Evolutionary conservation across 2,329 filamentous ascomycete genomes (phyloP).

Genomic region (Penicillium sclerotigenum): DNA sequence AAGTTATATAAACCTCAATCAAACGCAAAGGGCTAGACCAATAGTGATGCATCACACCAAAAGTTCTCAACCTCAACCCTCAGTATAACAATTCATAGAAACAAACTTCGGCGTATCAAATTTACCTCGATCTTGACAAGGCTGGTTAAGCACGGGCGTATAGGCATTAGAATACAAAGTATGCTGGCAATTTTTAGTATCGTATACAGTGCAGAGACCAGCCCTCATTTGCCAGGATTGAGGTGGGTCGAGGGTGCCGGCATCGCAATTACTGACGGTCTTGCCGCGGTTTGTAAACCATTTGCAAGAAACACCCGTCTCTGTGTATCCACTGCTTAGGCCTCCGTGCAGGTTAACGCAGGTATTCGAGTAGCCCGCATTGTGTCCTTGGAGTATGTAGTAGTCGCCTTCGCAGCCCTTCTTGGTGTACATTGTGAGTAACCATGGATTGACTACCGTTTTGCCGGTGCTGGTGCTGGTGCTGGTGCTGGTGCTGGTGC

Average conservation of each 20-base stretch:
- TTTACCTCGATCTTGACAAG: neutral
- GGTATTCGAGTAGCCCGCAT: neutral
- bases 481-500: neutral
- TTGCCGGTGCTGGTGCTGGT: neutral
- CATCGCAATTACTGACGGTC: neutral
- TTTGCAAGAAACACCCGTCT: neutral
- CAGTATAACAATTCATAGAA: neutral
- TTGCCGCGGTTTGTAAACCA: neutral
- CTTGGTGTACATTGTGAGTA: constrained; percentile 9
- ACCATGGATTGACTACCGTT: neutral
- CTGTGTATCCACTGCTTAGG: neutral
- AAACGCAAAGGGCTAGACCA: neutral
- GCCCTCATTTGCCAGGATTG: neutral
- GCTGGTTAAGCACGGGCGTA: neutral
- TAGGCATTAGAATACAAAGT: neutral
- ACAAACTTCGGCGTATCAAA: neutral
- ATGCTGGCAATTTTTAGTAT: neutral
- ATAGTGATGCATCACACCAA: neutral
- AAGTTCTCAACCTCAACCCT: neutral
- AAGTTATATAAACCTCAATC: neutral
- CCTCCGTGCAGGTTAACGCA: neutral
- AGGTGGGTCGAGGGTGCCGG: neutral
- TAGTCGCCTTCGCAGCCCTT: constrained; percentile 11
- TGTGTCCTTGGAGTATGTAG: constrained; percentile 10
- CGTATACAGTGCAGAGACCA: neutral